Percentiles rank a stretch among this genome's conserved stretches.
phyloP scores from a whole-genome alignment of 2,329 filamentous ascomycete species.

The Metarhizium brunneum region DNA sequence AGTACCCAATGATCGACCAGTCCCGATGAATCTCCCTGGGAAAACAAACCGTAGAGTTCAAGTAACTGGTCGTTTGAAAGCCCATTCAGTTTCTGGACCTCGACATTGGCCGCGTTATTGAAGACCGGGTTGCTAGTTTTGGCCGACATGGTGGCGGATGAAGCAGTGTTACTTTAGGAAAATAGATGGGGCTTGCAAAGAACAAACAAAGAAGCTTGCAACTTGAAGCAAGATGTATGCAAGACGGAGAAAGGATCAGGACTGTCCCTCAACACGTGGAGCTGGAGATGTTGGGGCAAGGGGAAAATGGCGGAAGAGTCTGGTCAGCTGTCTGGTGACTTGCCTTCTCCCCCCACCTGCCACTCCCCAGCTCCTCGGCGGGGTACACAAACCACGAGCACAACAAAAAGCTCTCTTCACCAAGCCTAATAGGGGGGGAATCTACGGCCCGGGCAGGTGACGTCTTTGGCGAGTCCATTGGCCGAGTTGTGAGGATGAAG shows the following conservation, averaged over 20 bases:
- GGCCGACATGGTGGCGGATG: background rate
- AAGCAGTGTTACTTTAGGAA: background rate
- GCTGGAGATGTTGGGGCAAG: background rate
- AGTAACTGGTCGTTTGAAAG: background rate
- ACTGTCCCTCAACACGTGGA: background rate
- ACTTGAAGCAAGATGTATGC: no score
- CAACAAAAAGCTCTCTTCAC: no score
- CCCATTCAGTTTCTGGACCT: background rate
- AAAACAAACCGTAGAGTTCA: background rate
- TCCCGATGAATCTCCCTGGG: no score
- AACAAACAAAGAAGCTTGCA: no score
- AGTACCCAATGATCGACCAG: no score
- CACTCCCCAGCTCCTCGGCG: no score
- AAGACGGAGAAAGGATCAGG: no score
- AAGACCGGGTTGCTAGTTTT: background rate
- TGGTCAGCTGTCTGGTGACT: no score
- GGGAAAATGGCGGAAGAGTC: background rate
- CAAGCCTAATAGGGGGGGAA: no score
- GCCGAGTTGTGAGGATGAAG: background rate
- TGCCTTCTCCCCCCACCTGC: no score
- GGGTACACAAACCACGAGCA: no score
- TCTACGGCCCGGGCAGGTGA: background rate
- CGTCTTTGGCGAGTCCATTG: background rate
- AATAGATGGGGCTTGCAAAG: no score
- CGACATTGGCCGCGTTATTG: background rate